A percentile compares a stretch with the other conserved stretches of the same genome.
Evolutionary conservation across 768 basidiomycete species (phyloP).

Genomic region (Kwoniella heveanensis): DNA sequence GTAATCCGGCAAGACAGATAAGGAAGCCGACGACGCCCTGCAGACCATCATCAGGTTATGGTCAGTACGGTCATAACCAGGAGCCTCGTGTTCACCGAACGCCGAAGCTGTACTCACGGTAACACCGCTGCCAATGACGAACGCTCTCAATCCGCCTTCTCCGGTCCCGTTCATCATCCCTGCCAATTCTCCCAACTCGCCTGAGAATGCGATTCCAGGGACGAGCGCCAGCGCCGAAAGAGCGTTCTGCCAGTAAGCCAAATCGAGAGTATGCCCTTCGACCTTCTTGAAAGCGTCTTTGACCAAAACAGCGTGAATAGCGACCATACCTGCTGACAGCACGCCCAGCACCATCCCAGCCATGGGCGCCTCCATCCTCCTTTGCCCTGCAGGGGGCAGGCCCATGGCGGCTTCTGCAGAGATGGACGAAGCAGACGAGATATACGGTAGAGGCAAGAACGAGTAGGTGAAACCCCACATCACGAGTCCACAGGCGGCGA

Average conservation of each 20-base stretch:
- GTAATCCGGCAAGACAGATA: conserved; percentile 86
- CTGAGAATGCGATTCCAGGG: conserved; percentile 18
- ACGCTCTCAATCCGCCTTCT: conserved; percentile 20
- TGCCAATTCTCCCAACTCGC: conserved; percentile 21
- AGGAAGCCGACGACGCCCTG: conserved; percentile 62
- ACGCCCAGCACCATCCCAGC: conserved; percentile 37
- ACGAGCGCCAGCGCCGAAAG: conserved; percentile 24
- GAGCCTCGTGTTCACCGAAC: too few relatives aligned
- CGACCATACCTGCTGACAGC: conserved; percentile 32
- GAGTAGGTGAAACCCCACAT: conserved; percentile 38
- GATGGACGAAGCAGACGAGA: not conserved
- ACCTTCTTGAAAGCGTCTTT: conserved; percentile 34
- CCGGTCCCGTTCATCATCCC: conserved; percentile 17
- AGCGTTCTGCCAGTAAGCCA: conserved; percentile 39
- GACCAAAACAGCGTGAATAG: conserved; percentile 37
- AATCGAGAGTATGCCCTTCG: conserved; percentile 28
- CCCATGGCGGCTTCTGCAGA: not conserved
- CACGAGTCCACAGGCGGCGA: conserved; percentile 25
- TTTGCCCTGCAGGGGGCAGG: not conserved
- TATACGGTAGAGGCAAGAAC: conserved; percentile 28
- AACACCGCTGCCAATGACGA: conserved; percentile 28
- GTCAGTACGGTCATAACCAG: too few relatives aligned
- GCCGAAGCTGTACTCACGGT: conserved; percentile 31
- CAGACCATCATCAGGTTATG: too few relatives aligned
- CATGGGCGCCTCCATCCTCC: conserved; percentile 30